phyloP scores from a whole-genome alignment of 805 yeast genomes.

The Wickerhamiella occidentalis region DNA sequence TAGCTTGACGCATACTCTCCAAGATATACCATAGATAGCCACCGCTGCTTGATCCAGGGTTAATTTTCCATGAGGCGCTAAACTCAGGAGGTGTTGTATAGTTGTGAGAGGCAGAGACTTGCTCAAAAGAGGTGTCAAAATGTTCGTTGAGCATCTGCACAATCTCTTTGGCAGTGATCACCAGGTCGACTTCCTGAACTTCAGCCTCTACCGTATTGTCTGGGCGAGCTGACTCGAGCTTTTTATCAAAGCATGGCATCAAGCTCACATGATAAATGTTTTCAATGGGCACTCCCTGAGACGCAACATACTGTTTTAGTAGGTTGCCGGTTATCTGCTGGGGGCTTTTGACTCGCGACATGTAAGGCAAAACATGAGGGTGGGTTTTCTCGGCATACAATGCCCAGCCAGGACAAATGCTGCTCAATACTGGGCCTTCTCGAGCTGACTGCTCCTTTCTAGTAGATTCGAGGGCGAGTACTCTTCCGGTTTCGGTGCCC shows the following conservation, averaged over 20 bases:
- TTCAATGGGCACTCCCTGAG: slow-evolving; percentile 14
- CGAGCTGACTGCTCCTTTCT: slow-evolving; percentile 32
- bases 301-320: slow-evolving; percentile 36
- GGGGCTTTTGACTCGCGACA: slow-evolving; percentile 73
- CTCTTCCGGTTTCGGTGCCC: slow-evolving; percentile 75
- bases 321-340: slow-evolving; percentile 85
- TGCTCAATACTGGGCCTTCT: slow-evolving; percentile 44
- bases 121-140: slow-evolving; percentile 27
- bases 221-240: slow-evolving; percentile 82
- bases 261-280: slow-evolving; percentile 67
- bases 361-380: slow-evolving; percentile 59
- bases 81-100: background rate
- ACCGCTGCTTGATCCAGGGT: slow-evolving; percentile 75
- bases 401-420: slow-evolving; percentile 94
- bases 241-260: slow-evolving; percentile 97
- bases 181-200: slow-evolving; percentile 75
- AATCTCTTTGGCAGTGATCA: slow-evolving; percentile 80
- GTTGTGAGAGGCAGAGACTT: slow-evolving; percentile 10
- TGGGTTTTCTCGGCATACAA: slow-evolving; percentile 93
- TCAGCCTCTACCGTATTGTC: slow-evolving; percentile 35
- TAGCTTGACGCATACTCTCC: slow-evolving; percentile 22
- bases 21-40: slow-evolving; percentile 74
- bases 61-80: slow-evolving; percentile 44
- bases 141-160: slow-evolving; percentile 52
- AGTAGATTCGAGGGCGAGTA: slow-evolving; percentile 43